Evolutionary conservation across 805 yeast species (phyloP).

Genomic region (Wickerhamiella sorbophila): DNA sequence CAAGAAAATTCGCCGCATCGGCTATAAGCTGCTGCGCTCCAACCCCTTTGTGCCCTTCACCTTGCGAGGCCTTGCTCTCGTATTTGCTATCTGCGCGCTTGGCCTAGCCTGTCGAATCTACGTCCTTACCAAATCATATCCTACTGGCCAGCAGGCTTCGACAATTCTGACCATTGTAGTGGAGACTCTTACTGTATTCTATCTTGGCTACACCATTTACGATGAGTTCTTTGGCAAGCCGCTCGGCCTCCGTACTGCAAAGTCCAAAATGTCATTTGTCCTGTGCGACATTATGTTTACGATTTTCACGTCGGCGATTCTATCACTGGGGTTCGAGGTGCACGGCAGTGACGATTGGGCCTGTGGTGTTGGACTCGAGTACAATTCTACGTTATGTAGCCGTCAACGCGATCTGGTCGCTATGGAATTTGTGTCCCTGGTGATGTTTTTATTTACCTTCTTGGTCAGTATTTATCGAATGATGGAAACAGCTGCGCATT

Average conservation of each 20-base stretch:
- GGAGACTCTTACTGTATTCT: conserved; percentile 61
- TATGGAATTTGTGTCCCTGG: conserved; percentile 58
- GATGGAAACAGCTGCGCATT: conserved; percentile 35
- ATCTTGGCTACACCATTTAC: conserved; percentile 65
- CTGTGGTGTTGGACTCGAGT: conserved; percentile 30
- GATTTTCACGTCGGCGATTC: conserved; percentile 75
- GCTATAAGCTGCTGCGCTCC: conserved; percentile 35
- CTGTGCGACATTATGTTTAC: conserved; percentile 75
- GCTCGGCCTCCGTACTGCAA: conserved; percentile 73
- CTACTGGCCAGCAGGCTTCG: conserved; percentile 35
- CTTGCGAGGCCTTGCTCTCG: conserved; percentile 45
- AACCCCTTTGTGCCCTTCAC: conserved; percentile 74
- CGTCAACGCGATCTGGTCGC: conserved; percentile 69
- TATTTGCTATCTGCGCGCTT: conserved; percentile 52
- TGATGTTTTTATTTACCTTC: conserved; percentile 76
- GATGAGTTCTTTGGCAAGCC: conserved; percentile 93
- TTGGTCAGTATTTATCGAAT: conserved; percentile 72
- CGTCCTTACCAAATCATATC: conserved; percentile 20
- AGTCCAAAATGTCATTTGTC: conserved; percentile 66
- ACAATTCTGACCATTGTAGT: conserved; percentile 87
- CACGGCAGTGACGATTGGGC: conserved; percentile 75
- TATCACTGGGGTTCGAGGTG: conserved; percentile 74
- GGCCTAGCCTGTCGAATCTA: conserved; percentile 48
- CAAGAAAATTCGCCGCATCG: conserved; percentile 3
- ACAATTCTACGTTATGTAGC: conserved; percentile 45